A percentile compares a stretch with the other conserved stretches of the same genome.
Conservation (phyloP, 306 rosid genomes). For the Hippophae tibetana region DNA sequence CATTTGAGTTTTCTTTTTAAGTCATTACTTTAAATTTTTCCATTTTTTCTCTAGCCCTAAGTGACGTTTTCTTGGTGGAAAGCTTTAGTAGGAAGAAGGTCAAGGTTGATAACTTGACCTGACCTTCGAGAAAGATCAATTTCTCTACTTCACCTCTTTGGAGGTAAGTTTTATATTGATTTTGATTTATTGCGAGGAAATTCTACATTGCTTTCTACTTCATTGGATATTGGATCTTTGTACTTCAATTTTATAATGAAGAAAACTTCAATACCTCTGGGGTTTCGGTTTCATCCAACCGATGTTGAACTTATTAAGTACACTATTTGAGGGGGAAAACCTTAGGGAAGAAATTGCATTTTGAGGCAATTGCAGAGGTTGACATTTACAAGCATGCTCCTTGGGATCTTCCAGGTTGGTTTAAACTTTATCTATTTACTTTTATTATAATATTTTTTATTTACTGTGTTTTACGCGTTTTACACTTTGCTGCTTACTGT, state of each 20-base stretch:
- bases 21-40: background rate
- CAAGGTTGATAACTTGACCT: background rate
- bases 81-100: conserved; percentile 5
- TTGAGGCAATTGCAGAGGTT: conserved; percentile 41
- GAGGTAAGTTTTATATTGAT: background rate
- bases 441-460: background rate
- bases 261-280: conserved; percentile 31
- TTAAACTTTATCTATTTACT: background rate
- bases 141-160: too few relatives aligned
- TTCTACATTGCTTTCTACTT: background rate
- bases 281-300: conserved; percentile 59
- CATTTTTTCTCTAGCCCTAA: background rate
- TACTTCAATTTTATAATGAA: conserved; percentile 18
- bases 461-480: background rate
- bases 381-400: conserved; percentile 57
- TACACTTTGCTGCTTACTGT: background rate
- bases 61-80: background rate
- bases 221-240: background rate
- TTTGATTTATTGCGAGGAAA: conserved; percentile 8
- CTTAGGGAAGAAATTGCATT: conserved; percentile 19
- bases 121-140: background rate
- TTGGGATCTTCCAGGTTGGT: conserved; percentile 75
- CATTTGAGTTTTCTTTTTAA: background rate
- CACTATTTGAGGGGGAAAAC: conserved; percentile 54
- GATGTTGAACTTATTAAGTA: conserved; percentile 44